phyloP scores from a whole-genome alignment of 352 stramenopile genomes.

The Phytophthora fragariae region DNA sequence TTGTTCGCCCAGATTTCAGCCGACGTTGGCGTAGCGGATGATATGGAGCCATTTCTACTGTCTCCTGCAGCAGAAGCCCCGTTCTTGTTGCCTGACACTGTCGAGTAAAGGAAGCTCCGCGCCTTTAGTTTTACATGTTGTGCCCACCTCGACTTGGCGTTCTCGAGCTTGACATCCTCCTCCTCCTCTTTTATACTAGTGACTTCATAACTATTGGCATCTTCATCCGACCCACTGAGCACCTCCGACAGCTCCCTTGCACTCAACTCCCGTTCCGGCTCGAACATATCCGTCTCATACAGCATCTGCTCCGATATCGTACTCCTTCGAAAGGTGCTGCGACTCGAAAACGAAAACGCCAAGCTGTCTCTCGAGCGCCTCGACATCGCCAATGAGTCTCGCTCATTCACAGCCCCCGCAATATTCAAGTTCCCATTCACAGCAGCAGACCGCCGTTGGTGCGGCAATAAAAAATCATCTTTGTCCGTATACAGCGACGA shows the following conservation, averaged over 20 bases:
- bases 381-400: conserved; percentile 51
- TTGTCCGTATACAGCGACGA: conserved; percentile 79
- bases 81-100: conserved; percentile 50
- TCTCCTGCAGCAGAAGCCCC: conserved; percentile 18
- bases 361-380: conserved; percentile 52
- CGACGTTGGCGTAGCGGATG: conserved; percentile 49
- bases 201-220: conserved; percentile 77
- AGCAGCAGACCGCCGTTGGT: conserved; percentile 39
- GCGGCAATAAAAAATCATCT: conserved; percentile 65
- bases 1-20: conserved; percentile 78
- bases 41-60: conserved; percentile 25
- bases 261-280: conserved; percentile 81
- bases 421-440: conserved; percentile 28
- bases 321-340: conserved; percentile 80
- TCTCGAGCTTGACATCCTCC: conserved; percentile 83
- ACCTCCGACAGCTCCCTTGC: conserved; percentile 78
- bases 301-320: conserved; percentile 89
- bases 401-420: conserved; percentile 28
- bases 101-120: conserved; percentile 77
- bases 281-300: conserved; percentile 85
- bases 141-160: conserved; percentile 84
- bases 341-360: conserved; percentile 77
- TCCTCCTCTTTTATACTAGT: conserved; percentile 90
- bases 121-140: conserved; percentile 89
- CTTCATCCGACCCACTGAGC: conserved; percentile 64